Conservation (phyloP, 2,329 filamentous ascomycete species). For the Colletotrichum phormii region DNA sequence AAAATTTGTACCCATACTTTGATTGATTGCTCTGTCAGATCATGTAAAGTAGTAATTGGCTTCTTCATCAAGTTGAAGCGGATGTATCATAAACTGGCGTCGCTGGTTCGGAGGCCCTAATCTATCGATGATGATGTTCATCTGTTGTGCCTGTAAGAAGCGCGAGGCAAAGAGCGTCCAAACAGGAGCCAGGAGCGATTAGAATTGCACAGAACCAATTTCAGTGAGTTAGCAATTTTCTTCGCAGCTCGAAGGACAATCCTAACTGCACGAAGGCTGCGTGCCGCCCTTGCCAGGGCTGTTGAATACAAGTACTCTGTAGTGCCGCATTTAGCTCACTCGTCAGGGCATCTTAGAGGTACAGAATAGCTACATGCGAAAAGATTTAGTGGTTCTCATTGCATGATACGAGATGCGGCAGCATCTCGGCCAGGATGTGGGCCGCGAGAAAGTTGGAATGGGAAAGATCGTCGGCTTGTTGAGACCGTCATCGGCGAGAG, state of each 20-base stretch:
- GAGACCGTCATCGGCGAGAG: slow-evolving; percentile 13
- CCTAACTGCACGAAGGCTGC: not conserved
- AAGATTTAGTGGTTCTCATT: not conserved
- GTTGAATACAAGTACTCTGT: not conserved
- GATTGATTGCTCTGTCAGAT: no score
- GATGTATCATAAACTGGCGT: no score
- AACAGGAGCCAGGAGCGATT: no score
- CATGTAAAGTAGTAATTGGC: no score
- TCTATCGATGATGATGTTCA: no score
- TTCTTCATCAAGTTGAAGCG: no score
- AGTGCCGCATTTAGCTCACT: not conserved
- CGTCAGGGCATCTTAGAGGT: not conserved
- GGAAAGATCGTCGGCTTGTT: not conserved
- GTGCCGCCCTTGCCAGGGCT: not conserved
- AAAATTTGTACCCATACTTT: no score
- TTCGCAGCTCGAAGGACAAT: not conserved
- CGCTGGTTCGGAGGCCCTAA: no score
- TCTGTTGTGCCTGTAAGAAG: no score
- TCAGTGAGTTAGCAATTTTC: not conserved
- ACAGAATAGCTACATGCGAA: not conserved
- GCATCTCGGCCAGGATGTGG: slow-evolving; percentile 10
- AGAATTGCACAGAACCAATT: not conserved
- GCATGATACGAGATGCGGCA: not conserved
- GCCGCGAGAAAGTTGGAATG: not conserved
- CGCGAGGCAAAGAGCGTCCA: no score